Base-by-base conservation (phyloP, 441 rosid genomes). In the Brassica hybrid region DNA sequence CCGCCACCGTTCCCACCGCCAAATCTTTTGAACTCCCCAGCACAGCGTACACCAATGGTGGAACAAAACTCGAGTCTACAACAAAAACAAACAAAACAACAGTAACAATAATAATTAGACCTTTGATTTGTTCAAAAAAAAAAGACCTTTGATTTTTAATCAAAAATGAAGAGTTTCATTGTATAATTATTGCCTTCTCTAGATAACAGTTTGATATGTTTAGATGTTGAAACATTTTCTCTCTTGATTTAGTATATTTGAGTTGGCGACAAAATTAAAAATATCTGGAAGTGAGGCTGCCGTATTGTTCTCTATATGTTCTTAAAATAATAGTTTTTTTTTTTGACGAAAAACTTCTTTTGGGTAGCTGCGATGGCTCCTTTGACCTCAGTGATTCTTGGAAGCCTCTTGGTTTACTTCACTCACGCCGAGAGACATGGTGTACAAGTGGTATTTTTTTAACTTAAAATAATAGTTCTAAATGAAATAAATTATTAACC, bases 361-460 rank as follows among this genome's bases (percentile, higher is more conserved):
- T 95, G 99, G 99, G 81, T 91, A 78, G 85, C 94, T 41, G 99
- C 99, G 72, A 86, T 93, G 94, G 96, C 98, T 36, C 99, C 99
- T 32, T 80, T 95, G 84, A 90, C 97, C 12, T 88, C 95, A 1
- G 95, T 95, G 30, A 74, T 93, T 34, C 77, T 95, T 69, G 99
- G 96, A 70, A 95, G 97, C 78, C 74, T 93, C 11, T 88, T 95
- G 16, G 97, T 89, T 73, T 91, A 87, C 72, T 71, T 95, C 77
- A 84, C 95, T 41, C 95, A 91, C 32, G 97, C 98, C 27, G 97
- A 95, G 81, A 89, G 65, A 61, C 98, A 90, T 79, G 99, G 96
- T 13, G 94, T 93, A 73, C 89, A 88, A 88, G 99, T 91, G 96
- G 98, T 93, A 73, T 57, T 71, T 16, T 21, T 14, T 65, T 21